Base-by-base conservation (phyloP, 768 basidiomycete genomes). In the Amanita subjunquillea region DNA sequence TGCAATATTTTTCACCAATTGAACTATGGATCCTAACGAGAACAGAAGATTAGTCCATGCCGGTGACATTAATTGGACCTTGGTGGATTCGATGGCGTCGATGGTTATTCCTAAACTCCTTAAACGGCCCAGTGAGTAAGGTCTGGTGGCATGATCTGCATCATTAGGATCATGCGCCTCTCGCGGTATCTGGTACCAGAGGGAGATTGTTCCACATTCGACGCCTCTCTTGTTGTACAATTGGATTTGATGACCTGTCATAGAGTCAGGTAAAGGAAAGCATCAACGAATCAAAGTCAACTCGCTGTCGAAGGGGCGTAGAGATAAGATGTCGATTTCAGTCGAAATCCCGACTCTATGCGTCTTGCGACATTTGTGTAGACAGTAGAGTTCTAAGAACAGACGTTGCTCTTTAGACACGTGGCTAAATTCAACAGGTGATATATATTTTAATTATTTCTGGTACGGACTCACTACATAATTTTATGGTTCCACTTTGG, bases 1-100 rank as follows among this genome's bases (percentile, higher is more conserved):
- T 12, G 46, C 27, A 17, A 47, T 23, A 13, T 32, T 20, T 4
- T 47, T 47, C n/a, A 22, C 29, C 30, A 47, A 20, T 37, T 47
- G 9, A 32, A 37, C 22, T 7, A 47, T 6, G 3, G 46, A 29
- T 34, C 46, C 46, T n/a, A 47, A 34, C n/a, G 30, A 47, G 29
- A 37, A 47, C n/a, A 47, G 46, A 32, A 47, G 29, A 47, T 32
- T 37, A 7, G 46, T 47, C 46, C 46, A 47, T 17, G 46, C 46
- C 20, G 46, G 46, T 7, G 46, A 32, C 30, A 47, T 47, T 17
- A 10, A 20, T 34, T 34, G 5, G 15, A 47, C 46, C 17, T 34
- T 32, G 46, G 13, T 47, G 6, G n/a, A 12, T 6, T 13, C 34
- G 30, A 47, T n/a, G 9, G 20, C 30, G 3, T 20, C 20, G 30